phyloP scores from a whole-genome alignment of 2,329 filamentous ascomycete species.

The Graphilbum ipis-grandicollis region DNA sequence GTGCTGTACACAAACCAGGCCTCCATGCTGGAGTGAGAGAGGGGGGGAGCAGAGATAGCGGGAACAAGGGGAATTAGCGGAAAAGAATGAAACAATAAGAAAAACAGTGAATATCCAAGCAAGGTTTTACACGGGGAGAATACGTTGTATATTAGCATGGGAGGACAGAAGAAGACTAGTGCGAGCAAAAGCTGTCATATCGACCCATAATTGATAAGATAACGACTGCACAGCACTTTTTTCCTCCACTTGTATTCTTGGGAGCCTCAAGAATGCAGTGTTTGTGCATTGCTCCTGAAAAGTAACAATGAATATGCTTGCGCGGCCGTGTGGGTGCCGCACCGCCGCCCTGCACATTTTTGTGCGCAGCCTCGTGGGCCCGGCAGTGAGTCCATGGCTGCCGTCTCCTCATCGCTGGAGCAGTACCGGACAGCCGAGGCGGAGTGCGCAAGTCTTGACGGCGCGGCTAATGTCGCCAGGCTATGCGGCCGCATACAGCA shows the following conservation, averaged over 20 bases:
- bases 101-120: too few relatives aligned
- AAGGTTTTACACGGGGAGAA: too few relatives aligned
- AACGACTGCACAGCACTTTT: too few relatives aligned
- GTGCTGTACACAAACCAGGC: constrained; percentile 97
- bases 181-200: background rate
- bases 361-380: constrained; percentile 6
- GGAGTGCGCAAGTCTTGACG: background rate
- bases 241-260: too few relatives aligned
- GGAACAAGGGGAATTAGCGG: background rate
- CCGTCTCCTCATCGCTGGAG: too few relatives aligned
- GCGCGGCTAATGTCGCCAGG: background rate
- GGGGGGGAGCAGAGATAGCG: background rate
- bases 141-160: too few relatives aligned
- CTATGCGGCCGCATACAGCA: too few relatives aligned
- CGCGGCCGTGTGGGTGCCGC: constrained; percentile 5
- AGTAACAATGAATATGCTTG: too few relatives aligned
- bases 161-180: background rate
- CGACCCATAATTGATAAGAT: too few relatives aligned
- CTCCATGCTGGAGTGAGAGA: constrained; percentile 65
- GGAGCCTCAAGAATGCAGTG: too few relatives aligned
- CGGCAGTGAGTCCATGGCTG: background rate
- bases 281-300: background rate
- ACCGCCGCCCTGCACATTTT: constrained; percentile 8
- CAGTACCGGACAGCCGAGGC: too few relatives aligned
- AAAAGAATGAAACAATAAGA: background rate